A percentile compares a stretch with the other conserved stretches of the same genome.
These are phyloP conservation scores for Gliomastix tumulicola DNA, from an alignment of 2,329 filamentous ascomycete genomes.

Conservation along the genomic window DNA sequence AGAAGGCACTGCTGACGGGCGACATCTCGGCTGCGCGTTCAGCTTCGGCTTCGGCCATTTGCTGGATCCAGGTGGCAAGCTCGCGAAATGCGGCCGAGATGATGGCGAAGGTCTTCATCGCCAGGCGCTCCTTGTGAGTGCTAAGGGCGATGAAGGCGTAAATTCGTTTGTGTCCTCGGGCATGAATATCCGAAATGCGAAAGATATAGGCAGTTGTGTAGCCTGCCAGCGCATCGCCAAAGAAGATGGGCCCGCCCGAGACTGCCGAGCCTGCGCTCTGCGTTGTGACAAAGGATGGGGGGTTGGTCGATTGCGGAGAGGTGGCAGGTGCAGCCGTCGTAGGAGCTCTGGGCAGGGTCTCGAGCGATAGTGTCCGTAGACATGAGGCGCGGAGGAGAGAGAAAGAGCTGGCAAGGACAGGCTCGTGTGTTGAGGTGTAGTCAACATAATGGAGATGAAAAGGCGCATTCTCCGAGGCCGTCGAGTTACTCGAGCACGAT, in stretches of 20 bases:
- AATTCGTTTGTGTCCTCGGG: constrained; percentile 60
- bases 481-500: constrained; percentile 47
- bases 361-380: constrained; percentile 58
- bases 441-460: constrained; percentile 59
- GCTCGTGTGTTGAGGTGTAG: constrained; percentile 63
- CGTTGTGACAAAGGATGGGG: constrained; percentile 46
- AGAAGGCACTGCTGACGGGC: constrained; percentile 29
- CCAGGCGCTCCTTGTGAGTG: constrained; percentile 56
- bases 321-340: constrained; percentile 24
- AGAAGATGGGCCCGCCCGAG: constrained; percentile 61
- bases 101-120: constrained; percentile 60
- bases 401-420: constrained; percentile 53
- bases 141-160: constrained; percentile 61
- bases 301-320: constrained; percentile 24
- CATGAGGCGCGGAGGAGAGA: constrained; percentile 61
- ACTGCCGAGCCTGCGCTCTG: constrained; percentile 46
- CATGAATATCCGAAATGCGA: constrained; percentile 60
- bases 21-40: constrained; percentile 43
- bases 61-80: constrained; percentile 58
- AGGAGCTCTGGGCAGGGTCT: constrained; percentile 54
- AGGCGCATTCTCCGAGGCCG: constrained; percentile 32
- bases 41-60: constrained; percentile 55
- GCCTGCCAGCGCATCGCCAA: constrained; percentile 56
- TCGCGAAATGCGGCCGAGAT: constrained; percentile 57
- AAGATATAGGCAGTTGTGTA: constrained; percentile 68